These are phyloP conservation scores for Maudiozyma barnettii DNA, from an alignment of 805 yeast genomes.

Conservation along the genomic window DNA sequence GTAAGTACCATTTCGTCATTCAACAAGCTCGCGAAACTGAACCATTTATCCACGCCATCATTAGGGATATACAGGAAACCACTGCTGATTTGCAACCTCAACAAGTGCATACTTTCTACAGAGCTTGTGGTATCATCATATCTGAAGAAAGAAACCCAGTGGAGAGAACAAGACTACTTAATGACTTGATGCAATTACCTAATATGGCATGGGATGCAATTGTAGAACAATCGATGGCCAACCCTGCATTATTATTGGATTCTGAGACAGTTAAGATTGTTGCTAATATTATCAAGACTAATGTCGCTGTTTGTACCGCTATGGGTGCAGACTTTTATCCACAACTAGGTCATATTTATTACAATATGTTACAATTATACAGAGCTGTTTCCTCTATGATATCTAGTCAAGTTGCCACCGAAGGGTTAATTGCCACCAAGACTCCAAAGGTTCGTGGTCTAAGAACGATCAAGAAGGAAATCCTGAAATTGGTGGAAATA, in stretches of 20 bases:
- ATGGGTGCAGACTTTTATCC: conserved; percentile 86
- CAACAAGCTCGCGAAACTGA: conserved; percentile 77
- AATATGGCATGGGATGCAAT: conserved; percentile 92
- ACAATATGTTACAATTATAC: conserved; percentile 83
- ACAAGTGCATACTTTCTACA: conserved; percentile 95
- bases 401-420: conserved; percentile 64
- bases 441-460: conserved; percentile 92
- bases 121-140: conserved; percentile 91
- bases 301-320: conserved; percentile 90
- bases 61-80: conserved; percentile 68
- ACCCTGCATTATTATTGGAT: conserved; percentile 68
- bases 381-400: conserved; percentile 83
- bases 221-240: conserved; percentile 72
- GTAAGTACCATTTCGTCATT: conserved; percentile 90
- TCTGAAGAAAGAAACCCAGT: conserved; percentile 72
- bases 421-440: conserved; percentile 85
- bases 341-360: conserved; percentile 78
- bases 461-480: conserved; percentile 93
- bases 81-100: conserved; percentile 93
- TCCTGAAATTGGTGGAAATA: conserved; percentile 78
- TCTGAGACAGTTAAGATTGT: conserved; percentile 84
- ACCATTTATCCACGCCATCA: conserved; percentile 87
- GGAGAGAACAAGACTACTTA: conserved; percentile 59
- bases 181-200: conserved; percentile 81
- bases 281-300: conserved; percentile 89